These are phyloP conservation scores for Clitocybe nebularis DNA, from an alignment of 1,284 basidiomycete genomes.

Conservation along the genomic window DNA sequence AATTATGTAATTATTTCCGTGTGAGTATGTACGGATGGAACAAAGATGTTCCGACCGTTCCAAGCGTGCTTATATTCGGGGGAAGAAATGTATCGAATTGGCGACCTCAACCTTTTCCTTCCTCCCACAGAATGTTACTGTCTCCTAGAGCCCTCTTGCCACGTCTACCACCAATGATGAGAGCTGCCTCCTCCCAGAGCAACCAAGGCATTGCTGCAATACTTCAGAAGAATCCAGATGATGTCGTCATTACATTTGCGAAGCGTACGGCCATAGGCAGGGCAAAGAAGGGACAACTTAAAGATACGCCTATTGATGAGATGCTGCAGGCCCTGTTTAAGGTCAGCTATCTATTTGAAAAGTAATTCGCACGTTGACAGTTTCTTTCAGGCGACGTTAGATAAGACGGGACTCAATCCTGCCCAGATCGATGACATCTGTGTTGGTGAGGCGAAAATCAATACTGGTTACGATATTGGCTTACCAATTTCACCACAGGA, in stretches of 20 bases:
- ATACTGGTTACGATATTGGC: too few species aligned
- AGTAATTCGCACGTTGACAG: background rate
- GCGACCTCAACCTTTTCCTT: background rate
- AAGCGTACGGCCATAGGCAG: conserved; percentile 76
- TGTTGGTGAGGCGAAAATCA: conserved; percentile 67
- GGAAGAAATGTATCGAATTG: conserved; percentile 2
- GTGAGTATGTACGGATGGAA: conserved; percentile 1
- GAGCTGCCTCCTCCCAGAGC: conserved; percentile 44
- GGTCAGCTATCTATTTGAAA: conserved; percentile 28
- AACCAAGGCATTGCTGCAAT: conserved; percentile 40
- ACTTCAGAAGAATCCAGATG: conserved; percentile 69
- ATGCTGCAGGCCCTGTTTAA: conserved; percentile 68
- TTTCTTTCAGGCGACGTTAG: conserved; percentile 34
- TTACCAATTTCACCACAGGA: conserved; percentile 34
- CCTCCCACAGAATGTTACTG: conserved; percentile 13
- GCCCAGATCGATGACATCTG: conserved; percentile 75
- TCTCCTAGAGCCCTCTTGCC: conserved; percentile 6
- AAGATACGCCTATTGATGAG: conserved; percentile 73
- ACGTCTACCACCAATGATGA: conserved; percentile 21
- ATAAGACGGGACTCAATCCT: conserved; percentile 41
- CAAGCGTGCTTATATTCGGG: too few species aligned
- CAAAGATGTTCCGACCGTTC: background rate
- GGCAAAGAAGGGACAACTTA: conserved; percentile 78
- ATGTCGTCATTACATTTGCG: conserved; percentile 85
- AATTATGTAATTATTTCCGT: background rate